Base-by-base conservation (phyloP, 106 monocot genomes). In the Amphibolis antarctica region DNA sequence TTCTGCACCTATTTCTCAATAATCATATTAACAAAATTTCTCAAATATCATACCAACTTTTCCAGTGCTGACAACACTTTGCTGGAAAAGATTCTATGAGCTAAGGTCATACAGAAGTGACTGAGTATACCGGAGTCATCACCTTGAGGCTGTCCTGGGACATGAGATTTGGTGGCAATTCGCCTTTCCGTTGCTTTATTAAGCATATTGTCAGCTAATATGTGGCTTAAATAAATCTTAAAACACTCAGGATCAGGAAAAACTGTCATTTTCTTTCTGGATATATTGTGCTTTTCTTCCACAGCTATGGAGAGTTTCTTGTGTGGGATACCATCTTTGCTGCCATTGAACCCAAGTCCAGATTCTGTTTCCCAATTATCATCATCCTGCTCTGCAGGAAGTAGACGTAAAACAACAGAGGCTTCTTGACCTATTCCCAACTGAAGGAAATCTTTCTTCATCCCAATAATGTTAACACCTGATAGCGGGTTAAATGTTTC, bases 61-160 rank as follows among this genome's bases (percentile, higher is more conserved):
- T 98, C 96, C 18, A 98, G 71, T 26, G 64, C 68, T 25, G 74
- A 74, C 18, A 82, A 52, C 25, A 98, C 90, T 73, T 80, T 86
- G 46, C 58, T 80, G 30, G 86, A 84, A 76, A 86, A 86, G 17
- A 90, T 72, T 69, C 96, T 84, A 67, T 90, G 96, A 77, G 96
- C 67, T 28, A 86, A 71, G 31, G 90, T 81, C 83, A 82, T 64
- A 66, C 96, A 98, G 53, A 90, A 90, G 78, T 98, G 86, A 70
- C 79, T 71, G 15, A 98, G 66, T 30, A 83, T 71, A 52, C 67
- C 65, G 53, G 44, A 31, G n/a, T 70, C 74, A 47, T 67, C 62
- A 58, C 2, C 63, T 64, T 63, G 10, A 55, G 77, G 36, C 59
- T 77, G 85, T 60, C 70, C 53, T 50, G 70, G 45, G 21, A 66